Percentiles rank a stretch among this genome's conserved stretches.
phyloP scores from a whole-genome alignment of 2,329 filamentous ascomycete genomes.

The Aspergillus ochraceus region DNA sequence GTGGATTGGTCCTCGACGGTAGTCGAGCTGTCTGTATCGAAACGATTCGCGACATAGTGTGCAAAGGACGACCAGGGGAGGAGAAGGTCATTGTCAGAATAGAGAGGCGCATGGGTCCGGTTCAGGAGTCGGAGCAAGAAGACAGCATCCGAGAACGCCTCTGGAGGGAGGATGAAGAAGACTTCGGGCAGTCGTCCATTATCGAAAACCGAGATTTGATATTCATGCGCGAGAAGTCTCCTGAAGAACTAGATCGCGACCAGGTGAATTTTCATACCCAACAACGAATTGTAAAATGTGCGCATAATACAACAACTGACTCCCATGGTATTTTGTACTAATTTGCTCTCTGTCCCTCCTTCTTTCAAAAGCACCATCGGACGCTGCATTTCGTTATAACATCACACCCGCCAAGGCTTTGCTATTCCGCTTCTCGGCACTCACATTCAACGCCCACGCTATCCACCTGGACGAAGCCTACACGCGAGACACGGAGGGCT shows the following conservation, averaged over 20 bases:
- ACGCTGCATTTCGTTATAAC: slow-evolving; percentile 57
- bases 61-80: slow-evolving; percentile 54
- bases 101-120: slow-evolving; percentile 51
- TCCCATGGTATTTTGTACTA: slow-evolving; percentile 13
- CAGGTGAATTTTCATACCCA: slow-evolving; percentile 23
- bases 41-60: slow-evolving; percentile 47
- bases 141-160: slow-evolving; percentile 41
- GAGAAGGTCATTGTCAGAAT: slow-evolving; percentile 62
- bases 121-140: slow-evolving; percentile 38
- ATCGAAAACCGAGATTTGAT: slow-evolving; percentile 63
- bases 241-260: slow-evolving; percentile 32
- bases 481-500: slow-evolving; percentile 69
- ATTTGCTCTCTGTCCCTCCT: slow-evolving; percentile 10
- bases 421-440: slow-evolving; percentile 85
- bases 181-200: slow-evolving; percentile 46
- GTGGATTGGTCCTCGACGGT: slow-evolving; percentile 32
- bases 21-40: slow-evolving; percentile 47
- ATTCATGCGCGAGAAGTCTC: slow-evolving; percentile 58
- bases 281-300: slow-evolving; percentile 38
- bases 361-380: slow-evolving; percentile 43
- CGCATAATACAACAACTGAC: slow-evolving; percentile 16
- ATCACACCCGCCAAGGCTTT: slow-evolving; percentile 68
- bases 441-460: slow-evolving; percentile 87
- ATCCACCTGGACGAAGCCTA: slow-evolving; percentile 83
- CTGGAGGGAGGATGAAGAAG: slow-evolving; percentile 45